These are phyloP conservation scores for Plasmodium blacklocki DNA, from an alignment of 169 alveolate species.

Conservation along the genomic window DNA sequence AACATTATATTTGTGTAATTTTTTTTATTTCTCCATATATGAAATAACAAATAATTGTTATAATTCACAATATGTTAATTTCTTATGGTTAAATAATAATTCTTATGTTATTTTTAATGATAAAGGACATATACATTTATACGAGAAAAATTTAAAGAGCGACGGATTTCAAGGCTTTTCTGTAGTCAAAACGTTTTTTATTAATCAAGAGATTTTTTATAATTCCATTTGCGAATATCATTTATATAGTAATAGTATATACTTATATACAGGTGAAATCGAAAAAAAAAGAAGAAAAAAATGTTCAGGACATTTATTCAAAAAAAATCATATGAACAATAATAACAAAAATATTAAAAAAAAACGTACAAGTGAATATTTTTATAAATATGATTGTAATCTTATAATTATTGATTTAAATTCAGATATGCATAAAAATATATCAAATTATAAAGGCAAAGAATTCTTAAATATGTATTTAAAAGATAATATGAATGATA, in stretches of 20 bases:
- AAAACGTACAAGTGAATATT: constrained; percentile 44
- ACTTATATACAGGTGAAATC: constrained; percentile 62
- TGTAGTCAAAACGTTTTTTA: constrained; percentile 28
- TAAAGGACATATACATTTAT: constrained; percentile 56
- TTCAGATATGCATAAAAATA: constrained; percentile 13
- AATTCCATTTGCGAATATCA: constrained; percentile 72
- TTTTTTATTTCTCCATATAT: constrained; percentile 63
- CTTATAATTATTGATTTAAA: constrained; percentile 66
- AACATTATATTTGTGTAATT: constrained; percentile 62
- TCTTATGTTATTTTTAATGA: constrained; percentile 34
- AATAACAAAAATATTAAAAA: constrained; percentile 10
- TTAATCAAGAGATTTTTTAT: constrained; percentile 38
- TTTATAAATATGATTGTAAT: constrained; percentile 70
- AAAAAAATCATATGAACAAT: constrained; percentile 10
- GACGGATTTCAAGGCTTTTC: constrained; percentile 54
- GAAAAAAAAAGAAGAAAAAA: constrained; percentile 37
- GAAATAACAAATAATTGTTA: constrained; percentile 43
- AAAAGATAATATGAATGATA: constrained; percentile 55
- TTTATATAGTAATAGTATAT: constrained; percentile 65
- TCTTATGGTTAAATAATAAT: constrained; percentile 67
- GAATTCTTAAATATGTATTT: constrained; percentile 19
- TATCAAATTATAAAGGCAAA: neutral
- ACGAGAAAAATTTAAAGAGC: constrained; percentile 51
- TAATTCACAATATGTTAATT: constrained; percentile 59
- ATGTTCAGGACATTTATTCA: constrained; percentile 34